These are phyloP conservation scores for Rhizophagus sp. DNA, from an alignment of 192 early-diverging fungal genomes.

Conservation along the genomic window DNA sequence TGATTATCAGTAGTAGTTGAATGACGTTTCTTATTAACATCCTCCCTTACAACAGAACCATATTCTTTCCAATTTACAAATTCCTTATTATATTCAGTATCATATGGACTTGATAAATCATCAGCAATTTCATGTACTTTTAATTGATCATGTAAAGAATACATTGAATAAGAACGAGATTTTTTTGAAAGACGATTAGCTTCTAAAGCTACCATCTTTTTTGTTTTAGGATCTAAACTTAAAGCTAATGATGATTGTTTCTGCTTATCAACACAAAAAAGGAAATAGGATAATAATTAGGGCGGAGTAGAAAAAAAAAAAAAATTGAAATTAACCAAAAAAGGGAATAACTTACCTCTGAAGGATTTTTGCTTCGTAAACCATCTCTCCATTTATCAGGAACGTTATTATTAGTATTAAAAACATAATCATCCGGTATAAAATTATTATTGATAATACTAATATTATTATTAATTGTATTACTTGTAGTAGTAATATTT, in stretches of 20 bases:
- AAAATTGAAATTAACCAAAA: background rate
- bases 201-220: conserved; percentile 26
- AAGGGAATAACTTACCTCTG: conserved; percentile 1
- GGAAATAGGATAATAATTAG: background rate
- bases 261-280: background rate
- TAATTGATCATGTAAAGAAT: conserved; percentile 25
- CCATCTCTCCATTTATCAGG: conserved; percentile 10
- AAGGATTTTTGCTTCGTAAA: conserved; percentile 4
- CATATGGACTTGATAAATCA: conserved; percentile 5
- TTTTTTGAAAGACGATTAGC: conserved; percentile 25
- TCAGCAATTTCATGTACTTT: conserved; percentile 1
- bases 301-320: background rate
- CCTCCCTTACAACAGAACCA: background rate
- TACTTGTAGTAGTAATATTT: background rate
- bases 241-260: background rate
- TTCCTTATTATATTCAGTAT: conserved; percentile 21
- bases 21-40: background rate
- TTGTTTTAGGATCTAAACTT: conserved; percentile 21
- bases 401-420: background rate
- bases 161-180: conserved; percentile 31
- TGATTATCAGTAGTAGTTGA: background rate
- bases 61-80: conserved; percentile 30
- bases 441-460: background rate
- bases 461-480: background rate
- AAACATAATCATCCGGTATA: background rate